Evolutionary conservation across 2,329 filamentous ascomycete species (phyloP).

Genomic region (Nemania diffusa): DNA sequence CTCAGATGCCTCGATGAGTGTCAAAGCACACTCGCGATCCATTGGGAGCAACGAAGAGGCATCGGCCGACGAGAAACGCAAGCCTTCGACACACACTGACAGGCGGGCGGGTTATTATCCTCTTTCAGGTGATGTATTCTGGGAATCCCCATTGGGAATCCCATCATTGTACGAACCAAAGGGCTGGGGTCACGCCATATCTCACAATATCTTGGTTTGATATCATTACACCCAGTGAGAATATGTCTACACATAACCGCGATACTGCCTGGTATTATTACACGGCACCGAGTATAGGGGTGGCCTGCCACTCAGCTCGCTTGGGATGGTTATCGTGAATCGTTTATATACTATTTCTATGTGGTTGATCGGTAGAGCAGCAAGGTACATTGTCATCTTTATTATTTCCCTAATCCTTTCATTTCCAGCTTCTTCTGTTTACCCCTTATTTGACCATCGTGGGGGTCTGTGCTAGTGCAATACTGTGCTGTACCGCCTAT

Average conservation of each 20-base stretch:
- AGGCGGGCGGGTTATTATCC: neutral
- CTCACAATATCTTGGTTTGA: neutral
- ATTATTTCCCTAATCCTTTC: neutral
- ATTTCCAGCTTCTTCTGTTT: neutral
- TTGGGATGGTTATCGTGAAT: neutral
- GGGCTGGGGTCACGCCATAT: neutral
- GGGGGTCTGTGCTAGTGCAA: neutral
- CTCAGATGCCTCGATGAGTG: neutral
- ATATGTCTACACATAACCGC: neutral
- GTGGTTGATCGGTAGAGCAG: neutral
- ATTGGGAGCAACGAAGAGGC: neutral
- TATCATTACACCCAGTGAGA: neutral
- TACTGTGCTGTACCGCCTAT: no score
- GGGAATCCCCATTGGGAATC: neutral
- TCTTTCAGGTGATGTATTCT: neutral
- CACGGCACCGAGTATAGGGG: neutral
- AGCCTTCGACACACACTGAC: neutral
- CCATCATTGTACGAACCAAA: neutral
- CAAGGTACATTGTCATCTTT: slow-evolving; percentile 4
- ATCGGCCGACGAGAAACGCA: neutral
- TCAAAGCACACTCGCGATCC: neutral
- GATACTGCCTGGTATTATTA: neutral
- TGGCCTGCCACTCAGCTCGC: neutral
- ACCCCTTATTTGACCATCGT: neutral
- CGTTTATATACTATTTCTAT: neutral